phyloP scores from a whole-genome alignment of 305 asterid genomes.

The Solanum chacoense region DNA sequence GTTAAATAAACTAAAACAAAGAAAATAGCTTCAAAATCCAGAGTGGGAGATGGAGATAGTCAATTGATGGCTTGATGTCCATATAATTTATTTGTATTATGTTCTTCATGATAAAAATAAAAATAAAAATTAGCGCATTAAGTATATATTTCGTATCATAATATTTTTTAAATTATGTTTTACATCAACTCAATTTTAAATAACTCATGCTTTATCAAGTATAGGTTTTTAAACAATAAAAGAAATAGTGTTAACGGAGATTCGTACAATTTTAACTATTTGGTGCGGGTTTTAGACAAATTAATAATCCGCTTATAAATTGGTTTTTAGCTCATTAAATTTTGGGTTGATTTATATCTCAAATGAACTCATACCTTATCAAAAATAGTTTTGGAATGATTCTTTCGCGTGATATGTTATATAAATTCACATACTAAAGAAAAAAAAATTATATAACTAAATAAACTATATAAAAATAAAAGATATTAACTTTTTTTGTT shows the following conservation, averaged over 20 bases:
- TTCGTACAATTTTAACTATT: not conserved
- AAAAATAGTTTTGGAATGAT: too few relatives aligned
- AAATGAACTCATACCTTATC: not conserved
- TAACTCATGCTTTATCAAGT: not conserved
- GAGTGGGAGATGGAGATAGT: not conserved
- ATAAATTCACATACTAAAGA: not conserved
- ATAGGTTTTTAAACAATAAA: too few relatives aligned
- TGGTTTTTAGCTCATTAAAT: too few relatives aligned
- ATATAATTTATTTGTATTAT: too few relatives aligned
- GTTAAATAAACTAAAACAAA: not conserved
- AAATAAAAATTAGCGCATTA: not conserved
- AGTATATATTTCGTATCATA: not conserved
- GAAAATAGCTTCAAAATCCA: too few relatives aligned
- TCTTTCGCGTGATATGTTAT: not conserved
- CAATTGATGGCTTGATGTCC: not conserved
- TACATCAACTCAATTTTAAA: not conserved
- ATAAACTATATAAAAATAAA: too few relatives aligned
- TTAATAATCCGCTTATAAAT: too few relatives aligned
- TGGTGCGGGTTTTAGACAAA: too few relatives aligned
- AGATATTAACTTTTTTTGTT: not conserved
- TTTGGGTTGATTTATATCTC: not conserved
- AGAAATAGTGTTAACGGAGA: not conserved
- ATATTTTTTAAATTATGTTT: too few relatives aligned
- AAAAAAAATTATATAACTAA: not conserved
- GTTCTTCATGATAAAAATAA: not conserved